Base-by-base conservation (phyloP, 331 rosid species). In the Spiraea crenata region DNA sequence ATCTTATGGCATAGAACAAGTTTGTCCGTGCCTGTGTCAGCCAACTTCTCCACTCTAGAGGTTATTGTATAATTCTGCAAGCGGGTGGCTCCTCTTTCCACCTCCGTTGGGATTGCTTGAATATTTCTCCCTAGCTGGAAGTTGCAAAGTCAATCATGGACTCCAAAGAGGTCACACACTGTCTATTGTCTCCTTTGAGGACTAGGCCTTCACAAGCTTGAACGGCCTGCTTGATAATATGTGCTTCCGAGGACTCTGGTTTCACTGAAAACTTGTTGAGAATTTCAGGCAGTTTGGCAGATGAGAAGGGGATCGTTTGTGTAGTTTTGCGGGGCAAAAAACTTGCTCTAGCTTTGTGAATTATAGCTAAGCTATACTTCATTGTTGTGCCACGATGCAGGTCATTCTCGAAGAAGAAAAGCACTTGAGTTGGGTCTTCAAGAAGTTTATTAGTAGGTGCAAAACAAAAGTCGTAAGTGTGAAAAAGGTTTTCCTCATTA, bases 91-190 rank as follows among this genome's bases (percentile, higher is more conserved):
- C 81, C 93, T n/a, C 73, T 77, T 1, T 67, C 78, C 2, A 76
- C 87, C 78, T 85, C 85, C 0, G 98, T 92, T 1, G 98, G 86
- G 5, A 90, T 13, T 13, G 77, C 88, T 9, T 46, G 52, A 42
- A 86, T 83, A 0, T 81, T 58, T 35, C 73, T 87, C 0, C 98
- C 97, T 0, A 90, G 87, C 80, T 88, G 5, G 90, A 88, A 14
- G 79, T 85, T 73, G 80, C 83, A 25, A 86, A 90, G 71, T 93
- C 98, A 6, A 90, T 60, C 98, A 90, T 90, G 0, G 98, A 88
- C 66, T 90, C 98, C 0, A 93, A 73, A 2, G 98, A 93, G 19
- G 93, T 93, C 31, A 97, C 92, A 31, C 98, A 93, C 3, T 78
- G 84, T 60, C 84, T 87, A 7, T 90, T 90, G 60, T 90, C 97